Evolutionary conservation across 2,329 filamentous ascomycete species (phyloP).

Genomic region (Cladosporium sp.): DNA sequence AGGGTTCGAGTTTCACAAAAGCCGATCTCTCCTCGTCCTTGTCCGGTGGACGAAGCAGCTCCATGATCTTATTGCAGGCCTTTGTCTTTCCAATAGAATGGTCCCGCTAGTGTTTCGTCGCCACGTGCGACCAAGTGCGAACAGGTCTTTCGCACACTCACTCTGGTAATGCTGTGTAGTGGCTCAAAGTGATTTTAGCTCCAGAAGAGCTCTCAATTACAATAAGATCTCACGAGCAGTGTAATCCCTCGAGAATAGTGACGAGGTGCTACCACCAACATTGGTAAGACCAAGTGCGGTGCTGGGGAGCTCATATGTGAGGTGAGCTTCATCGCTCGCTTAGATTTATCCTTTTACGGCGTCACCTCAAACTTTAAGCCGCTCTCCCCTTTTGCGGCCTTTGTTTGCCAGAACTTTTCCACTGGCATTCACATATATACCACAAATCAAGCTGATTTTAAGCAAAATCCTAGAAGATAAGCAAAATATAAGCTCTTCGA

Average conservation of each 20-base stretch:
- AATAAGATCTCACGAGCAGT: no score
- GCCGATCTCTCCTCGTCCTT: background rate
- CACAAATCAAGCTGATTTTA: background rate
- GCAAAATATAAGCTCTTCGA: background rate
- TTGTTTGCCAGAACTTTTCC: background rate
- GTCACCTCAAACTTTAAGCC: background rate
- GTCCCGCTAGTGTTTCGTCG: background rate
- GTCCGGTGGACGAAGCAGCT: background rate
- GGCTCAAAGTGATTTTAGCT: background rate
- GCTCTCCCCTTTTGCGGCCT: background rate
- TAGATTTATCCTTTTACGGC: background rate
- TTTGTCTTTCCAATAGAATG: background rate
- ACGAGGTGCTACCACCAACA: background rate
- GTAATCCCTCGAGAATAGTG: background rate
- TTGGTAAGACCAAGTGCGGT: background rate
- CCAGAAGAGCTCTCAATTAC: no score
- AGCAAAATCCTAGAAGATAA: background rate
- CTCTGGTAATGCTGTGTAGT: background rate
- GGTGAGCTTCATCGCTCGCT: background rate
- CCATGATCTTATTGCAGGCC: background rate
- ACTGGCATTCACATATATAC: background rate
- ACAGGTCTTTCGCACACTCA: background rate
- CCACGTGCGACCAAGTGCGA: background rate
- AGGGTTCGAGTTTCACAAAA: conserved; percentile 17
- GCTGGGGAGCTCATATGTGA: background rate